These are phyloP conservation scores for Saxophila tyrrhenica DNA, from an alignment of 495 filamentous ascomycete species.

Conservation along the genomic window DNA sequence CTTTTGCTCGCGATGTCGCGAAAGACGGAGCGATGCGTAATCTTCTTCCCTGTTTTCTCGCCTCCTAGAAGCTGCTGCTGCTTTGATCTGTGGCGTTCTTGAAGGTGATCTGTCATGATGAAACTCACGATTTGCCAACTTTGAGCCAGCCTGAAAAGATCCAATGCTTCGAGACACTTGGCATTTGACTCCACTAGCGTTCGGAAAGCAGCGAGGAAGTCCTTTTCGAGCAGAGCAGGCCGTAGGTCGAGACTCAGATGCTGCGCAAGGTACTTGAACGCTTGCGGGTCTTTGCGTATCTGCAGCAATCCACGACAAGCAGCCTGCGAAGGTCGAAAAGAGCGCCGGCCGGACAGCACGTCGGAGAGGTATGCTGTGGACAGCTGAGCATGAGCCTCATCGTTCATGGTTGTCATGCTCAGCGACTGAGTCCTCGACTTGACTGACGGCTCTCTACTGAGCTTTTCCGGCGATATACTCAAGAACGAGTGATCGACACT, in stretches of 20 bases:
- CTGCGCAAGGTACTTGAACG: constrained; percentile 29
- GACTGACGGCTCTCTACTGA: constrained; percentile 1
- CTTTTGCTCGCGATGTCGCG: neutral
- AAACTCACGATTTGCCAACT: constrained; percentile 26
- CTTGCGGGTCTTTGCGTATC: constrained; percentile 15
- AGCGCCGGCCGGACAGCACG: neutral
- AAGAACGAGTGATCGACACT: constrained; percentile 35
- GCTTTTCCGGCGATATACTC: constrained; percentile 16
- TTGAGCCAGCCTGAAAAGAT: constrained; percentile 24
- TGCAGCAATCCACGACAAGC: constrained; percentile 17
- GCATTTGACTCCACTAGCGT: constrained; percentile 26
- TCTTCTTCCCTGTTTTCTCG: neutral
- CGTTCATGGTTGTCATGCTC: constrained; percentile 23
- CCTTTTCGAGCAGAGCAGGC: neutral
- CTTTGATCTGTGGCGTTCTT: constrained; percentile 13
- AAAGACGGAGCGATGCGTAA: neutral
- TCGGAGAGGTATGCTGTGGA: neutral
- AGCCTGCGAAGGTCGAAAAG: neutral
- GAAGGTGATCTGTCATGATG: constrained; percentile 13
- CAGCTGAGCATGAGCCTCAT: neutral
- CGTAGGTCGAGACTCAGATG: constrained; percentile 16
- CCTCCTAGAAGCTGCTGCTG: neutral
- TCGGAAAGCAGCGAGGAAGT: constrained; percentile 3
- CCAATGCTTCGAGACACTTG: constrained; percentile 22
- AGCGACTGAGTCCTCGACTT: constrained; percentile 29